These are phyloP conservation scores for Fusarium sp. DNA, from an alignment of 2,329 filamentous ascomycete genomes.

Conservation along the genomic window DNA sequence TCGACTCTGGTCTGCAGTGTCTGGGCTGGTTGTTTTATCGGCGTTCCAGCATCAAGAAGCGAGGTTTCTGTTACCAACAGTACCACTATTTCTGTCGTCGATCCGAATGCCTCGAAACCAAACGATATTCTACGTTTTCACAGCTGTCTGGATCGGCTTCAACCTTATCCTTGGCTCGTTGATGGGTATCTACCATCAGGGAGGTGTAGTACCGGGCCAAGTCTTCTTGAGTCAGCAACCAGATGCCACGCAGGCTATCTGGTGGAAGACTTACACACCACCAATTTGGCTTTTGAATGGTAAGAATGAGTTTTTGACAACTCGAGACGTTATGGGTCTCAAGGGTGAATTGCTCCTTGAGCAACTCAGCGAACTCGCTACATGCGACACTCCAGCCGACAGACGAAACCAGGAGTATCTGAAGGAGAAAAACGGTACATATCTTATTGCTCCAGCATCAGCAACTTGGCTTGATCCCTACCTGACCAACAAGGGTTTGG, in stretches of 20 bases:
- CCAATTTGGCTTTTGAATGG: conserved; percentile 84
- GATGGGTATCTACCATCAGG: conserved; percentile 87
- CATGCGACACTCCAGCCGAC: conserved; percentile 70
- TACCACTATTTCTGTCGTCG: conserved; percentile 82
- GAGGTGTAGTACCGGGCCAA: conserved; percentile 80
- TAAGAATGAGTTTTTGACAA: conserved; percentile 77
- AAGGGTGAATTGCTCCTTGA: conserved; percentile 69
- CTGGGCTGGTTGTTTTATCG: conserved; percentile 76
- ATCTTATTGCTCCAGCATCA: conserved; percentile 79
- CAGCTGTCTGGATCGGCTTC: conserved; percentile 74
- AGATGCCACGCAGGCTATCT: conserved; percentile 76
- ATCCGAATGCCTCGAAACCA: conserved; percentile 71
- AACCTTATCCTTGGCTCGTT: conserved; percentile 75
- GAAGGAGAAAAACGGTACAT: conserved; percentile 72
- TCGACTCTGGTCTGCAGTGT: conserved; percentile 78
- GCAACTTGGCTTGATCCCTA: conserved; percentile 76
- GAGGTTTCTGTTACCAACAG: conserved; percentile 79
- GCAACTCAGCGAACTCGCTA: conserved; percentile 68
- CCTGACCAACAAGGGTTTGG: conserved; percentile 67
- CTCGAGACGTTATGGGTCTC: conserved; percentile 80
- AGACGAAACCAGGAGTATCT: conserved; percentile 66
- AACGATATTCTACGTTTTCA: conserved; percentile 64
- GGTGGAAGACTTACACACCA: conserved; percentile 90
- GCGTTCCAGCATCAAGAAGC: conserved; percentile 84
- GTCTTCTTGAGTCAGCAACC: conserved; percentile 78